Evolutionary conservation across 768 basidiomycete species (phyloP).

Genomic region (Punctularia strigosozonata): DNA sequence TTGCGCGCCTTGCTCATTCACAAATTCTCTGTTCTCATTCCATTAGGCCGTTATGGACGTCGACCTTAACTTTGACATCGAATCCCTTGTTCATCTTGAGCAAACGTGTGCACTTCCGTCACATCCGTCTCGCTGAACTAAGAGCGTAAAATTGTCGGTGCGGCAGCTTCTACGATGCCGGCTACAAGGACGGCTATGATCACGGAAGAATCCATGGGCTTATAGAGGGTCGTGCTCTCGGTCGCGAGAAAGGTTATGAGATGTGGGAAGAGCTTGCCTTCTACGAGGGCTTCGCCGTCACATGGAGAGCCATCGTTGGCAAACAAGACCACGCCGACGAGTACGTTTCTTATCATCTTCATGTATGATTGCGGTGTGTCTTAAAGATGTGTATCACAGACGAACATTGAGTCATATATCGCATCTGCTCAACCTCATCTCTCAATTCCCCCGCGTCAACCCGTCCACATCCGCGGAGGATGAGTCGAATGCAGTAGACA

Average conservation of each 20-base stretch:
- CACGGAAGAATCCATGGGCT: conserved; percentile 86
- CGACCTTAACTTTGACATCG: conserved; percentile 43
- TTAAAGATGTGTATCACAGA: conserved; percentile 19
- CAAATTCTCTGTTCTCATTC: too few relatives aligned
- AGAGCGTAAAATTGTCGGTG: conserved; percentile 4
- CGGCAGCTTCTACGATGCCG: conserved; percentile 67
- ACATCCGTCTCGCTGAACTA: conserved; percentile 4
- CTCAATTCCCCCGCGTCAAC: conserved; percentile 69
- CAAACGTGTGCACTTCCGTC: conserved; percentile 32
- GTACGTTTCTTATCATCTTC: conserved; percentile 23
- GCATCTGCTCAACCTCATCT: conserved; percentile 58
- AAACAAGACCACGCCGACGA: conserved; percentile 32
- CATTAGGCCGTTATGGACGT: too few relatives aligned
- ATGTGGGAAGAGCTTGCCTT: conserved; percentile 97
- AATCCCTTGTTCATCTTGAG: conserved; percentile 49
- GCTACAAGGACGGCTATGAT: conserved; percentile 64
- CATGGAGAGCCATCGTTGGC: conserved; percentile 48
- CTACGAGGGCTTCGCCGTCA: conserved; percentile 74
- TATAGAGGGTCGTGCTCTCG: conserved; percentile 84
- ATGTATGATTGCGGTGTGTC: not conserved
- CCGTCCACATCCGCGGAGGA: conserved; percentile 42
- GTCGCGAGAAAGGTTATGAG: conserved; percentile 84
- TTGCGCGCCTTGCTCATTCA: too few relatives aligned
- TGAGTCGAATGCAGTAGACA: conserved; percentile 45
- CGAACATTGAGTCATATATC: conserved; percentile 53